phyloP scores from a whole-genome alignment of 1,284 basidiomycete genomes.

The Pseudozyma hubeiensis region DNA sequence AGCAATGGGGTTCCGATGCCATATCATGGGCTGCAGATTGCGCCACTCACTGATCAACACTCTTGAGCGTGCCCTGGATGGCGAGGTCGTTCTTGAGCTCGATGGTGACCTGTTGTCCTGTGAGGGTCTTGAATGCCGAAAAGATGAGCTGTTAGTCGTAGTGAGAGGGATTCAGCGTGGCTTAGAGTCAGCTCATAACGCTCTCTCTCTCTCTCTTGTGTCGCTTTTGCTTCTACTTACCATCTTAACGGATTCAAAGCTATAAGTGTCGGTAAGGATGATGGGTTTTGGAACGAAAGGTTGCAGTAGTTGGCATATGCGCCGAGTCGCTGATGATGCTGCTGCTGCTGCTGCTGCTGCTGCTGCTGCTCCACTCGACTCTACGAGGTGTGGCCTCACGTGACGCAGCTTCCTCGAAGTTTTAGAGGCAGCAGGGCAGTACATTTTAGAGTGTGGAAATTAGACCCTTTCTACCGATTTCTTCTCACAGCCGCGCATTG shows the following conservation, averaged over 20 bases:
- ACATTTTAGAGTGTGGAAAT: neutral
- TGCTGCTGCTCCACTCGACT: conserved; percentile 26
- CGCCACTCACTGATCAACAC: conserved; percentile 83
- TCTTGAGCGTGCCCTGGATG: conserved; percentile 94
- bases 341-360: conserved; percentile 5
- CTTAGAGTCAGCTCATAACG: conserved; percentile 3
- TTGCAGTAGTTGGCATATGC: conserved; percentile 18
- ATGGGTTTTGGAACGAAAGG: neutral
- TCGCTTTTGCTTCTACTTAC: conserved; percentile 10
- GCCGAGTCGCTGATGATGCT: neutral
- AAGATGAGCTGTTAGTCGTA: conserved; percentile 99
- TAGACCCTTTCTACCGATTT: conserved; percentile 23
- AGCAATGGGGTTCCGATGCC: no score
- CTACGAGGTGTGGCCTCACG: conserved; percentile 16
- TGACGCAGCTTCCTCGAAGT: conserved; percentile 14
- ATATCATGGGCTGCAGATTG: no score
- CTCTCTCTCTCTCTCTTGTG: neutral
- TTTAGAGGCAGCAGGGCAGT: conserved; percentile 3
- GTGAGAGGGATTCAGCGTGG: no score
- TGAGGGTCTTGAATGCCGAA: conserved; percentile 98
- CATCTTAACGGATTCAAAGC: conserved; percentile 19
- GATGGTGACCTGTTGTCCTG: conserved; percentile 89
- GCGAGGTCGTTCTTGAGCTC: conserved; percentile 99
- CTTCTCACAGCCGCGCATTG: conserved; percentile 14
- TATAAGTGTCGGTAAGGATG: conserved; percentile 1